phyloP scores from a whole-genome alignment of 371 early-diverging fungal species.

The Nosema bombycis region DNA sequence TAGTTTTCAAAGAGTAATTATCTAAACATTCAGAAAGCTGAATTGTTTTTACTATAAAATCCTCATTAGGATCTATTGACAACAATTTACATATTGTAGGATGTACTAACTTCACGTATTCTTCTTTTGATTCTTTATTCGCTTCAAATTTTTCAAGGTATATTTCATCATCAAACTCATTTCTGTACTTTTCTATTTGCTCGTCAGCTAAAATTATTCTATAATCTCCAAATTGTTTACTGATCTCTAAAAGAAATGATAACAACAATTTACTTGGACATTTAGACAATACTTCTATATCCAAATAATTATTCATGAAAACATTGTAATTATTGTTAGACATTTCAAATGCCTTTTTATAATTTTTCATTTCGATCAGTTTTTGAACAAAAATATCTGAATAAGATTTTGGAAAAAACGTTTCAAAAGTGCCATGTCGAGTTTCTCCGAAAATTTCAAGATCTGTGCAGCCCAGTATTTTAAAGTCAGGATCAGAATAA shows the following conservation, averaged over 20 bases:
- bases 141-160: background rate
- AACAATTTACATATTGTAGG: background rate
- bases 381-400: constrained; percentile 12
- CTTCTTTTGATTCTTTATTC: background rate
- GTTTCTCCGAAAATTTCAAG: constrained; percentile 22
- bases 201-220: constrained; percentile 25
- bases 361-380: constrained; percentile 11
- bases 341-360: constrained; percentile 15
- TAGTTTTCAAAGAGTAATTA: background rate
- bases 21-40: background rate
- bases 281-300: background rate
- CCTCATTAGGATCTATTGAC: background rate
- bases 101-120: background rate
- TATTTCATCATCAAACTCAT: background rate
- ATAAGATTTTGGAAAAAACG: constrained; percentile 22
- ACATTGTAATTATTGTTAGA: constrained; percentile 9
- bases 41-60: background rate
- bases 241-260: constrained; percentile 18
- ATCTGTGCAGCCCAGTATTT: constrained; percentile 22
- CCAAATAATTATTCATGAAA: constrained; percentile 1
- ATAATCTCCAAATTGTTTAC: constrained; percentile 8
- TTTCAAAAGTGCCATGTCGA: constrained; percentile 33
- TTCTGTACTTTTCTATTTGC: constrained; percentile 5
- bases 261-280: constrained; percentile 5
- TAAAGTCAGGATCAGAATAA: constrained; percentile 18